Evolutionary conservation across 495 filamentous ascomycete genomes (phyloP), one percentile per base, ranked within the genome.

Genomic region (Articulospora tetracladia): DNA sequence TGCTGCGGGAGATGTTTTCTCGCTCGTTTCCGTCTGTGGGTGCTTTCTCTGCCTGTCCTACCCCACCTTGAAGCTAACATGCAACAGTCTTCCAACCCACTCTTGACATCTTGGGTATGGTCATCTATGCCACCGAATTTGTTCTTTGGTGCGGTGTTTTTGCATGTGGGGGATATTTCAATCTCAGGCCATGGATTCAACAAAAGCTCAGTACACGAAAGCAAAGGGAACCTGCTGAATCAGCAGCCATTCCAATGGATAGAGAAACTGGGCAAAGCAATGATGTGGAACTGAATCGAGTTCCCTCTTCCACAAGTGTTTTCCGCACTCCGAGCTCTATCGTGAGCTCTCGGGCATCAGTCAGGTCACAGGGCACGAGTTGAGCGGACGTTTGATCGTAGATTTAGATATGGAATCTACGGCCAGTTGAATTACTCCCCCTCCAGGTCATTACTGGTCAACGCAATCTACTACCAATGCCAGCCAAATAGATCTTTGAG

Each of bases 61-160:
- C 12, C 32, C 10, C 32, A 12, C 17, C 12, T 24, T 47, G 19
- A 54, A 30, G 24, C 27, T 23, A 13, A 44, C 30, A 6, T 32
- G 4, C 13, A 12, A 13, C 22, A 68, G 65, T 86, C 51, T 87
- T 86, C 58, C 82, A 83, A 68, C 70, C 74, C 3, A 70, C 64
- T 25, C 69, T 86, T 22, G 75, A 86, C 66, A 66, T 82, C 13
- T 69, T 85, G 1, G 85, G 83, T 0, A 75, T 87, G 65, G 76
- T 84, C 11, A 85, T 86, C 22, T 88, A 87, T 68, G 81, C 76
- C 17, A 81, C 78, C 0, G 85, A 87, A 66, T 70, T 88, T 26
- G 70, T 72, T 0, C 72, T 88, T 20, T 87, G 84, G 85, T 66
- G 79, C n/a, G 84, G 83, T 6, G 74, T 88, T 1, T 86, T 87